Evolutionary conservation across 345 rosid genomes (phyloP), one percentile per base, ranked within the genome.

Genomic region (Eucalyptus marginata): DNA sequence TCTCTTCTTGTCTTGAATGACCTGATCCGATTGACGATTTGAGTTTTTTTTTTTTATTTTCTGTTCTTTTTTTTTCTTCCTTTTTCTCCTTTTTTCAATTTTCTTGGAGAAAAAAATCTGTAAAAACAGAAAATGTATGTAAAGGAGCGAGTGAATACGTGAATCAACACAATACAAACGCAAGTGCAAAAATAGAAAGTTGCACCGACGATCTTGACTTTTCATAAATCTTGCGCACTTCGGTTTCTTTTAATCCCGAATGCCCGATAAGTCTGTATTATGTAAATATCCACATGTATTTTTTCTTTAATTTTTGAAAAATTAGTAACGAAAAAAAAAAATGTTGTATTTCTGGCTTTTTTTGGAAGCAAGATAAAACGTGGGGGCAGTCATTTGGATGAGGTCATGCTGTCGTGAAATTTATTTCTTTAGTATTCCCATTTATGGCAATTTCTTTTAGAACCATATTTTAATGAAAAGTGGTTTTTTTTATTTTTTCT

Each of bases 261-360:
- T 64, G 31, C 33, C 18, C 71, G 0, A n/a, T 29, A n/a, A n/a
- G 40, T 7, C 33, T 14, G 36, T 64, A 15, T 7, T 14, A 64
- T 14, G 7, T 14, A n/a, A 64, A n/a, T 4, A 4, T n/a, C n/a
- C 36, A 2, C 9, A 7, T n/a, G 9, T 2, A 15, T 6, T 64
- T 64, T 62, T 64, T 64, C 76, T 64, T 64, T 29, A n/a, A 29
- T 29, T 64, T 64, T 15, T n/a, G 33, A 31, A n/a, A 64, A 64
- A 7, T n/a, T 0, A 64, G 15, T 7, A n/a, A 64, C 0, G 76
- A 64, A 64, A 36, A 17, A 5, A 18, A 10, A 10, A 10, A 10
- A 3, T 20, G 15, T 10, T 2, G 24, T 68, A 17, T 20, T 76
- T 40, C 13, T 40, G 47, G 27, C 7, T 76, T 22, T 40, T 1